phyloP scores from a whole-genome alignment of 192 early-diverging fungal genomes.

The Lunasporangiospora selenospora region DNA sequence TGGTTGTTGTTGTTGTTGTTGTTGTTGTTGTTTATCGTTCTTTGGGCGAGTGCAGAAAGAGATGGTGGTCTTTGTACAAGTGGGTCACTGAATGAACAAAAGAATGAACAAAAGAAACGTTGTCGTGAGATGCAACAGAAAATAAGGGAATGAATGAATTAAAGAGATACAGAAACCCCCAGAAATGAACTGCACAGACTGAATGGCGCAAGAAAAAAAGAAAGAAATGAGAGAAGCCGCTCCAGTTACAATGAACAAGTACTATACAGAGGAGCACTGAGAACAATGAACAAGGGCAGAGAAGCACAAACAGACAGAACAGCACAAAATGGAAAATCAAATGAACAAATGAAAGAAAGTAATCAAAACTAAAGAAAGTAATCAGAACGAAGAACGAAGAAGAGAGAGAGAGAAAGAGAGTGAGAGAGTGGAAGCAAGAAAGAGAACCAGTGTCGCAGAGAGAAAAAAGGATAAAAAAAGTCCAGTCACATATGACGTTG shows the following conservation, averaged over 20 bases:
- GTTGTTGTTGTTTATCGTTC: too few species aligned
- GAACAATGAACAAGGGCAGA: too few species aligned
- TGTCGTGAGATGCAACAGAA: not conserved
- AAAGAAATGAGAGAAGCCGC: too few species aligned
- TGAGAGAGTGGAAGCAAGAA: conserved; percentile 6
- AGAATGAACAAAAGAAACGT: not conserved
- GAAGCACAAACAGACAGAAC: too few species aligned
- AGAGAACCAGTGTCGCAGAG: not conserved
- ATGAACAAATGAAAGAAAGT: not conserved
- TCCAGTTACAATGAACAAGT: too few species aligned
- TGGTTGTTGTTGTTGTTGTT: too few species aligned
- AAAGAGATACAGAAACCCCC: not conserved
- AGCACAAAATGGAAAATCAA: not conserved
- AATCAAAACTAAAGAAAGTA: not conserved
- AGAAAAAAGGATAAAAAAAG: too few species aligned
- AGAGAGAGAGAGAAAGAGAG: conserved; percentile 2
- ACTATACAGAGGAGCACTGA: too few species aligned
- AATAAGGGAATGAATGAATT: not conserved
- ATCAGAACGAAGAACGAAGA: not conserved
- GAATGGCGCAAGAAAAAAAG: conserved; percentile 1
- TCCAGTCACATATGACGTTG: too few species aligned
- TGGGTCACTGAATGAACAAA: conserved; percentile 8
- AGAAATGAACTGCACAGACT: too few species aligned
- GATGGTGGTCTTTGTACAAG: too few species aligned
- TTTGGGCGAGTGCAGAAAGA: conserved; percentile 15